Percentiles rank a stretch among this genome's conserved stretches.
Conservation (phyloP, 352 stramenopile species). For the Pythium dissimile region DNA sequence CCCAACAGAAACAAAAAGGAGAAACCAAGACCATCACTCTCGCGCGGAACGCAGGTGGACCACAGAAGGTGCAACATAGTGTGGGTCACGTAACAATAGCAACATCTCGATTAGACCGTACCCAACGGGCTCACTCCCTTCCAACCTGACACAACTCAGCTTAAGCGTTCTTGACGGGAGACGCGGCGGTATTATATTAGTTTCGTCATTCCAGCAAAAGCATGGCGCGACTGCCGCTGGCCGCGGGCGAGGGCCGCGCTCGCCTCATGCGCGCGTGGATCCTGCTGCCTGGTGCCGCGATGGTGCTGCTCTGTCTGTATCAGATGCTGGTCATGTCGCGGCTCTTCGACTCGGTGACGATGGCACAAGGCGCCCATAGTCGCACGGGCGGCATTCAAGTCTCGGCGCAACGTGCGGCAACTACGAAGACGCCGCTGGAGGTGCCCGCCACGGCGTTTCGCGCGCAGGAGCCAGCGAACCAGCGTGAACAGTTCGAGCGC, state of each 20-base stretch:
- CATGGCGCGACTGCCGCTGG: conserved; percentile 2
- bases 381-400: not conserved
- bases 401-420: not conserved
- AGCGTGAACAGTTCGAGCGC: no score
- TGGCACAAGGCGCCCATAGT: conserved; percentile 4
- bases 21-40: no score
- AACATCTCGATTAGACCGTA: no score
- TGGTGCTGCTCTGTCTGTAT: conserved; percentile 14
- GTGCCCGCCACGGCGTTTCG: not conserved
- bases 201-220: no score
- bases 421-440: not conserved
- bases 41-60: no score
- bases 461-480: not conserved
- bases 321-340: conserved; percentile 15
- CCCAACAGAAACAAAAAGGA: no score
- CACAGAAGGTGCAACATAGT: no score
- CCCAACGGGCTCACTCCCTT: no score
- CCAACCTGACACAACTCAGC: no score
- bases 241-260: not conserved
- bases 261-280: not conserved
- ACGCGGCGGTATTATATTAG: no score
- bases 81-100: not conserved
- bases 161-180: no score
- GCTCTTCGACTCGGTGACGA: conserved; percentile 11
- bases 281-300: conserved; percentile 9